Base-by-base conservation (phyloP, 108 stramenopile species). In the Cyclostephanos tholiformis region DNA sequence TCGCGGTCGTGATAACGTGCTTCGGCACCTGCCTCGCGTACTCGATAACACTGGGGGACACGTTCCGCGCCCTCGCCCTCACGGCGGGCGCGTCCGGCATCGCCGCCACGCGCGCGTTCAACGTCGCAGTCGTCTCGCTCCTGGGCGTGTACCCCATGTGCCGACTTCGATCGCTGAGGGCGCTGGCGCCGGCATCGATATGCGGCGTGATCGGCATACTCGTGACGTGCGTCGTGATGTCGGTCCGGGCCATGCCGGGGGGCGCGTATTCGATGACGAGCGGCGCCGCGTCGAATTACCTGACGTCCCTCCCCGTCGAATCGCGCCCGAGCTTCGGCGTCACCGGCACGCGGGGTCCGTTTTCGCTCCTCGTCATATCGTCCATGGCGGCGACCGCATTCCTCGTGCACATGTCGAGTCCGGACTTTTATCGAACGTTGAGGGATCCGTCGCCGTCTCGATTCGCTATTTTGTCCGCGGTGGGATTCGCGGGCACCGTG, bases 321-420 rank as follows among this genome's bases (percentile, higher is more conserved):
- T 57, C 73, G 56, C 81, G 67, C 63, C 88, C 91, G 10, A 75
- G 79, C 13, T 89, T 95, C 57, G 82, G 79, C 16, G 77, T 86
- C 16, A 83, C 82, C 27, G 80, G 78, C 27, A 17, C 77, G 7
- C 44, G 83, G 10, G 79, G 84, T 67, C 92, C 88, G 12, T 38
- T 25, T 0, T 82, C 89, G 13, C 74, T 84, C 0, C 68, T 95
- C 0, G 85, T 97, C 13, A 51, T 96, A 25, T 74, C 91, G 39
- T 87, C 89, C 27, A 98, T 98, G 97, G 84, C 88, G 17, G 88
- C 91, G 38, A 89, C 91, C 3, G 86, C 96, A 10, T 95, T 85
- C 67, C 82, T 95, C 56, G 94, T 90, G 62, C 97, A 98, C 80
- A 96, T 95, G 83, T 88, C 90, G 32, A 96, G 94, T 20, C 97